A percentile compares a stretch with the other conserved stretches of the same genome.
Evolutionary conservation across 1,284 basidiomycete genomes (phyloP).

Genomic region (Caloboletus firmus): DNA sequence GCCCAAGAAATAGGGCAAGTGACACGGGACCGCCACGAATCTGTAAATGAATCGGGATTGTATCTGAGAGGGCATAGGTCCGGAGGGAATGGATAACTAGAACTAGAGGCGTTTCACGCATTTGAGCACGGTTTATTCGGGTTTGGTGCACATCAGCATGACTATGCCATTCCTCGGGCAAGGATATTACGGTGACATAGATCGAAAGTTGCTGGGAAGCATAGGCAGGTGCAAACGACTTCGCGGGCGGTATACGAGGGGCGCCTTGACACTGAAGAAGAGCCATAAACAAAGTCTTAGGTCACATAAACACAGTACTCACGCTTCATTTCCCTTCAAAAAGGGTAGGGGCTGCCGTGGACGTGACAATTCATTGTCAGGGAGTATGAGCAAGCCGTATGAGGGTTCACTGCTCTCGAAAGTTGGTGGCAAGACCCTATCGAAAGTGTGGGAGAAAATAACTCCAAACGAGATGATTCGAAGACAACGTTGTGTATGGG

Average conservation of each 20-base stretch:
- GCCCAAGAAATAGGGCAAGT: slow-evolving; percentile 30
- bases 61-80: slow-evolving; percentile 28
- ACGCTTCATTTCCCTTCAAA: slow-evolving; percentile 22
- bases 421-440: slow-evolving; percentile 26
- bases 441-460: slow-evolving; percentile 26
- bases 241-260: slow-evolving; percentile 28
- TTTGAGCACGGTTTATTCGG: background rate
- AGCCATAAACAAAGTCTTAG: background rate
- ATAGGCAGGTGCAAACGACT: slow-evolving; percentile 28
- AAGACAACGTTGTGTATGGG: slow-evolving; percentile 20
- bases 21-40: slow-evolving; percentile 29
- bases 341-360: slow-evolving; percentile 23
- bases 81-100: slow-evolving; percentile 35
- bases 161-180: slow-evolving; percentile 36
- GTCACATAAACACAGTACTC: slow-evolving; percentile 3
- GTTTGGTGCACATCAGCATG: background rate
- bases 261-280: slow-evolving; percentile 23
- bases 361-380: slow-evolving; percentile 25
- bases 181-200: slow-evolving; percentile 34
- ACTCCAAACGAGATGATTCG: slow-evolving; percentile 24
- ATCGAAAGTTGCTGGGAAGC: slow-evolving; percentile 24
- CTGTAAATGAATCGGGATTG: slow-evolving; percentile 36
- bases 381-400: slow-evolving; percentile 26
- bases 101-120: background rate
- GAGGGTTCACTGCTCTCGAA: slow-evolving; percentile 16